Base-by-base conservation (phyloP, 345 rosid genomes). In the Alliaria petiolata region DNA sequence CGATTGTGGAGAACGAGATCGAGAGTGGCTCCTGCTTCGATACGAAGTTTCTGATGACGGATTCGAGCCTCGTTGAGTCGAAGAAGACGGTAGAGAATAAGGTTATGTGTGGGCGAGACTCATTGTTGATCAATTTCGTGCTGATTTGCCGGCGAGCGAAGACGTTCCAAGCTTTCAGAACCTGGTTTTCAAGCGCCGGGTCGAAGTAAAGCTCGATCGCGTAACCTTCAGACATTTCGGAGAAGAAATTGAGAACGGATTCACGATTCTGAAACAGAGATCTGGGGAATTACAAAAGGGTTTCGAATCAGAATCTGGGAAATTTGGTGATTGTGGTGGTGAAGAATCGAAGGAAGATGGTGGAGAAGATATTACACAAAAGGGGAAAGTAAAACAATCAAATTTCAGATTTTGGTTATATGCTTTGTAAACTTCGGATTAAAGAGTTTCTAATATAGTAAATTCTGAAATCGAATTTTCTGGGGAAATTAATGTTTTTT, bases 61-160 rank as follows among this genome's bases (percentile, higher is more conserved):
- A 76, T 76, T 93, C 96, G 65, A 93, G 84, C 72, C 80, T 86
- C 15, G 82, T 22, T 12, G 90, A 85, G 19, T 90, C 98, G 31
- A 84, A 30, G 64, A 60, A 42, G 4, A 86, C 74, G 72, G 78
- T 75, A 0, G 97, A 85, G 71, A 88, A 85, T 7, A 93, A 89
- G 36, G 97, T 90, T 81, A 93, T 84, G 73, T 87, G 93, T 3
- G 98, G 98, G 6, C 98, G 89, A 19, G 98, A 90, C 80, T 90
- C 93, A 70, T 88, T 89, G 79, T 87, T 96, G 68, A 93, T 90
- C 76, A 93, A 83, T 50, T 93, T 92, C 62, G 90, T 85, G 51
- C 98, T 93, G 83, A 90, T 90, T 80, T 93, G 97, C 30, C 97
- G 98, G 51, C 95, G 96, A 44, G 98, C 98, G 43, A 93, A 82